Evolutionary conservation across 2,329 filamentous ascomycete genomes (phyloP).

Genomic region (Phialemoniopsis sp.): DNA sequence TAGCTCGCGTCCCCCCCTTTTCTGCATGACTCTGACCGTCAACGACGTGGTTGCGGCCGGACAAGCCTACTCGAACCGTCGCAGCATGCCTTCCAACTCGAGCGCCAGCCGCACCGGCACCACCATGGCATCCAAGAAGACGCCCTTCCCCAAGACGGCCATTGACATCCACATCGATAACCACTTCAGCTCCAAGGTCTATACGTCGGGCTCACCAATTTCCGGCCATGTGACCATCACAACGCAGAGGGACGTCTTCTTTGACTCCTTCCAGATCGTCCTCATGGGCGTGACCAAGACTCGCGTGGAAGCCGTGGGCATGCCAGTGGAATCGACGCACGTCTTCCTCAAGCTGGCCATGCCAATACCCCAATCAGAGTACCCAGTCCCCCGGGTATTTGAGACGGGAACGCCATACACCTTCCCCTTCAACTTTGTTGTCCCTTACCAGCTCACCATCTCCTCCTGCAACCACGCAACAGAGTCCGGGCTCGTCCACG

Average conservation of each 20-base stretch:
- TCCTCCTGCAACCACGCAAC: slow-evolving; percentile 49
- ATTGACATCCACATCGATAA: slow-evolving; percentile 46
- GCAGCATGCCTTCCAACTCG: slow-evolving; percentile 5
- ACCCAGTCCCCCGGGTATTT: slow-evolving; percentile 43
- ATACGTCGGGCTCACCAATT: slow-evolving; percentile 49
- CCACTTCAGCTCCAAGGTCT: slow-evolving; percentile 51
- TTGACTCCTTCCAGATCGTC: slow-evolving; percentile 48
- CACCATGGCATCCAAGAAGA: slow-evolving; percentile 7
- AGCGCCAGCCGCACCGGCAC: slow-evolving; percentile 6
- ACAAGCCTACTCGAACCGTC: background rate
- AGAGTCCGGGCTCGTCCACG: slow-evolving; percentile 37
- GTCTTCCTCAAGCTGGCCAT: slow-evolving; percentile 53
- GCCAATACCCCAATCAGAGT: slow-evolving; percentile 41
- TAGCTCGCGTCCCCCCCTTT: background rate
- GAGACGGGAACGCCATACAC: slow-evolving; percentile 42
- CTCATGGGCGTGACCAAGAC: slow-evolving; percentile 48
- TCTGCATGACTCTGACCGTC: background rate
- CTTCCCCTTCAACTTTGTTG: slow-evolving; percentile 56
- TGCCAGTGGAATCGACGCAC: slow-evolving; percentile 42
- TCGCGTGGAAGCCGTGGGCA: slow-evolving; percentile 44
- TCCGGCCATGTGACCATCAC: slow-evolving; percentile 43
- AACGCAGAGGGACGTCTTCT: slow-evolving; percentile 38
- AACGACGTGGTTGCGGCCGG: background rate
- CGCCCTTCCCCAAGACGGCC: slow-evolving; percentile 23
- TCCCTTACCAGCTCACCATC: slow-evolving; percentile 53